Conservation (phyloP, 1,284 basidiomycete species). For the Blastosporella zonata region DNA sequence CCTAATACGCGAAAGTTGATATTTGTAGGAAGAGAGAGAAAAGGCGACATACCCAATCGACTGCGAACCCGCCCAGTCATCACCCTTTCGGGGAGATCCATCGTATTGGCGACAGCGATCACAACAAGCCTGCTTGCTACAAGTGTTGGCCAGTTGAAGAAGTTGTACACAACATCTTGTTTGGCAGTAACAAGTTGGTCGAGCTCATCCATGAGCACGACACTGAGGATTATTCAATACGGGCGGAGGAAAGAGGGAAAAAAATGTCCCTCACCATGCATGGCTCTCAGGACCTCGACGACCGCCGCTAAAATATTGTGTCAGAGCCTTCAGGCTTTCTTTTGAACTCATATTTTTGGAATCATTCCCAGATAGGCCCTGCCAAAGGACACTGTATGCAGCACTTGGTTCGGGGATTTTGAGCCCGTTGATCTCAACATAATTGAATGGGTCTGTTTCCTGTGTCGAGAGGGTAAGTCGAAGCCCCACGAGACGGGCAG, state of each 20-base stretch:
- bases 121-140: constrained; percentile 87
- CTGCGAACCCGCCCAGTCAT: constrained; percentile 92
- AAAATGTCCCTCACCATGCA: constrained; percentile 53
- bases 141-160: constrained; percentile 99
- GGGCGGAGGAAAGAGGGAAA: neutral
- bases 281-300: constrained; percentile 61
- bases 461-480: constrained; percentile 27
- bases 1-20: constrained; percentile 42
- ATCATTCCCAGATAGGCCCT: constrained; percentile 78
- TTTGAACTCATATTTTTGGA: constrained; percentile 61
- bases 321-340: constrained; percentile 67
- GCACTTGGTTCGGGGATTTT: constrained; percentile 86
- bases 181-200: constrained; percentile 95
- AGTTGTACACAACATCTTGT: constrained; percentile 98
- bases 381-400: constrained; percentile 89
- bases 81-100: constrained; percentile 94
- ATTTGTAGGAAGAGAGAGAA: neutral
- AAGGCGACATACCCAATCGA: constrained; percentile 69
- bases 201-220: constrained; percentile 97
- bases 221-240: constrained; percentile 44
- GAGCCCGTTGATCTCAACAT: constrained; percentile 98
- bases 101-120: constrained; percentile 96
- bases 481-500: neutral
- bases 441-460: constrained; percentile 93
- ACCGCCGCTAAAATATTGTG: constrained; percentile 54